These are phyloP conservation scores for Coemansia sp. DNA, from an alignment of 192 early-diverging fungal genomes.

Conservation along the genomic window DNA sequence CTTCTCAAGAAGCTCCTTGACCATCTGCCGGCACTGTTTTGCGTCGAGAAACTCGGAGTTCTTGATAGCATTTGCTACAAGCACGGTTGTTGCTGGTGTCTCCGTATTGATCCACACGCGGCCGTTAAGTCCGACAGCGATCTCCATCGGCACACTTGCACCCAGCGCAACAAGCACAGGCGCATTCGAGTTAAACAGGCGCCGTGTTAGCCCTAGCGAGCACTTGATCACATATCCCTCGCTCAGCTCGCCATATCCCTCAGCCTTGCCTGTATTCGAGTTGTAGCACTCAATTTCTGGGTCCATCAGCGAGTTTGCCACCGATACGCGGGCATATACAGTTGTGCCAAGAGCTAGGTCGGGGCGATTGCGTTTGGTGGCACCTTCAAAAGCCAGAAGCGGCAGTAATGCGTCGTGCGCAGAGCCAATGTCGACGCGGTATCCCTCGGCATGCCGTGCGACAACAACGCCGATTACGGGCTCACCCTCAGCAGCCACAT, in stretches of 20 bases:
- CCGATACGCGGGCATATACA: conserved; percentile 78
- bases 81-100: conserved; percentile 58
- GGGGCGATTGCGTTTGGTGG: conserved; percentile 87
- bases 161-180: conserved; percentile 72
- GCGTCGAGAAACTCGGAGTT: conserved; percentile 67
- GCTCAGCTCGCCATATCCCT: conserved; percentile 89
- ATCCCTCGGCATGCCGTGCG: conserved; percentile 68
- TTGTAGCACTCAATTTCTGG: conserved; percentile 93
- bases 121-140: conserved; percentile 91
- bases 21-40: conserved; percentile 58
- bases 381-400: conserved; percentile 88
- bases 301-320: conserved; percentile 97
- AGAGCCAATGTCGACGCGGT: conserved; percentile 90
- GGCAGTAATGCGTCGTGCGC: conserved; percentile 80
- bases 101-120: conserved; percentile 87
- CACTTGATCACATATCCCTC: conserved; percentile 75
- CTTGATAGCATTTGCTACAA: conserved; percentile 67
- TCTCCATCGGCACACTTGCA: conserved; percentile 75
- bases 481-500: conserved; percentile 83
- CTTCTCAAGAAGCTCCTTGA: conserved; percentile 44
- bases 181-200: conserved; percentile 67
- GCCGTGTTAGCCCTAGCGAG: conserved; percentile 67
- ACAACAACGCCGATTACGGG: conserved; percentile 82
- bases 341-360: conserved; percentile 72
- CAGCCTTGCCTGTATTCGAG: conserved; percentile 72